Base-by-base conservation (phyloP, 163 green algal genomes). In the Chloroidium sp. region DNA sequence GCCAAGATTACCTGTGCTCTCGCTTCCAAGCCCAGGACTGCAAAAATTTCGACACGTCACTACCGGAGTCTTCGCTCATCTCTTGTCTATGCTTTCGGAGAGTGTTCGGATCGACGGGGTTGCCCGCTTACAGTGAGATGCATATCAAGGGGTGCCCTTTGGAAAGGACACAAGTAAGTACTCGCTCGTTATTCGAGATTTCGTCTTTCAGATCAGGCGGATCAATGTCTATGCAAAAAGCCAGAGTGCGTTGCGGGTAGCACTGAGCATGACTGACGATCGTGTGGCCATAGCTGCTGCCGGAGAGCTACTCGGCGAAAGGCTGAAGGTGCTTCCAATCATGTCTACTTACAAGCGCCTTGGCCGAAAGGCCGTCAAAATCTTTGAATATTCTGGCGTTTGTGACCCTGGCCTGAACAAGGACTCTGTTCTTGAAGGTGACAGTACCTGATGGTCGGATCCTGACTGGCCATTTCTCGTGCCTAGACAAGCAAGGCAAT, bases 401-500 rank as follows among this genome's bases (percentile, higher is more conserved):
- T 10, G 64, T 72, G 64, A 6, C 64, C 64, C 64, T 72, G 64
- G 6, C 6, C 64, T 72, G 64, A 72, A 10, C 64, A n/a, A 10
- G 6, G 6, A 10, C 64, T 6, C 64, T 72, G 64, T 72, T 6
- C 64, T 72, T 69, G 69, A 83, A 93, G 90, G 84, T 94, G 2
- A n/a, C 76, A 36, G 81, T 93, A 13, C 83, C 76, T 13, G 89
- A 92, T 59, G 92, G 91, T 0, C 82, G 92, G 62, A 62, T 91
- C 1, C 80, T 95, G 10, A 75, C 86, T 13, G 92, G 92, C n/a
- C 89, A 94, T 4, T 88, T 97, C 4, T 79, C 86, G 0, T 97
- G 93, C 79, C 69, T 97, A 1, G 92, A 97, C 80, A 93, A 90
- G 74, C 88, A 95, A 78, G 92, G 93, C 67, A 97, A 97, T 84